These are phyloP conservation scores for Aphelidium insulamus DNA, from an alignment of 371 early-diverging fungal genomes.

Conservation along the genomic window DNA sequence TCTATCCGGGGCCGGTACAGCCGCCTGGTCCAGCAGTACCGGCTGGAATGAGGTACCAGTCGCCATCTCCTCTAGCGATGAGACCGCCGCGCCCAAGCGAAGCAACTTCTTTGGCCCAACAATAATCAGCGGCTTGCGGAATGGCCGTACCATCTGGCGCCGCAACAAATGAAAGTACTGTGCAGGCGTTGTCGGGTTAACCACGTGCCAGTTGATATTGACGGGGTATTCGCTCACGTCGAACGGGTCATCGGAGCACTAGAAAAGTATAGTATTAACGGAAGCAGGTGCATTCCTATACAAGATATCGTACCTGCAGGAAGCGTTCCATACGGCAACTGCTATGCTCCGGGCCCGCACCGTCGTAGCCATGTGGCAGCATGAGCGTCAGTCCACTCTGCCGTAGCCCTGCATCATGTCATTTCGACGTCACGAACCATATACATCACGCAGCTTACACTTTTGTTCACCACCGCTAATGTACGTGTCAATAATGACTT, in stretches of 20 bases:
- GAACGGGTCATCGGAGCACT: constrained; percentile 57
- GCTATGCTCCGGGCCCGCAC: constrained; percentile 90
- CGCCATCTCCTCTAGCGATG: constrained; percentile 53
- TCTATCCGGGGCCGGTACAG: constrained; percentile 6
- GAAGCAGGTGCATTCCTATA: background rate
- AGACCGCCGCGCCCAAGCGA: constrained; percentile 37
- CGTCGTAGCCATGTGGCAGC: constrained; percentile 90
- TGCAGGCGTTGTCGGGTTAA: constrained; percentile 78
- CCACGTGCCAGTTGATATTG: constrained; percentile 79
- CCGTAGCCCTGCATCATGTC: constrained; percentile 63
- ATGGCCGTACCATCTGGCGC: constrained; percentile 66
- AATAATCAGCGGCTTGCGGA: constrained; percentile 78
- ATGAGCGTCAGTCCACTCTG: constrained; percentile 75
- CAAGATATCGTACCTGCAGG: constrained; percentile 59
- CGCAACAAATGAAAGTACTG: constrained; percentile 88
- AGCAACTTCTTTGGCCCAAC: constrained; percentile 70
- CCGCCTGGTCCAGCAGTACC: constrained; percentile 33
- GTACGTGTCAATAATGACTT: constrained; percentile 83
- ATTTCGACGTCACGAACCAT: too few species aligned
- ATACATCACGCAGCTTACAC: too few species aligned
- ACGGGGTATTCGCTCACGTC: constrained; percentile 21
- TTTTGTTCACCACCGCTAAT: constrained; percentile 52
- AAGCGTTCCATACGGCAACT: constrained; percentile 80
- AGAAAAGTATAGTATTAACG: constrained; percentile 2
- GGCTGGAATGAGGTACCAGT: constrained; percentile 64